These are phyloP conservation scores for Trichoderma gracile DNA, from an alignment of 2,329 filamentous ascomycete genomes.

Conservation along the genomic window DNA sequence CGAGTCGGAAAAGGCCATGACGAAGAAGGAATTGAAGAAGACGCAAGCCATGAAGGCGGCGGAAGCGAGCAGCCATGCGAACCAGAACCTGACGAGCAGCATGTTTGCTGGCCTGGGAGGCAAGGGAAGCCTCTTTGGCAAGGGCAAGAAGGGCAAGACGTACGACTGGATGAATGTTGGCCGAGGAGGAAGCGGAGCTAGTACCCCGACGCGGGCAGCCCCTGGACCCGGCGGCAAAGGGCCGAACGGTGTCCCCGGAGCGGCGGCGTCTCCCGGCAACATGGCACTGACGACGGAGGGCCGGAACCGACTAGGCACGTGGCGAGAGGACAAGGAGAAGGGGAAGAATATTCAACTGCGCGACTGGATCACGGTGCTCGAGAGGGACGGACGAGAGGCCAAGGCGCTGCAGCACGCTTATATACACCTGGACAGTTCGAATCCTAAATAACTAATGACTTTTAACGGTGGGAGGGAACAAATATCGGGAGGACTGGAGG, in stretches of 20 bases:
- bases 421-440: slow-evolving; percentile 52
- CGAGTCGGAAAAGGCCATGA: slow-evolving; percentile 67
- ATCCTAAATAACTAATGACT: slow-evolving; percentile 41
- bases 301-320: slow-evolving; percentile 67
- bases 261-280: slow-evolving; percentile 36
- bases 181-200: slow-evolving; percentile 53
- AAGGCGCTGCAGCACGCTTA: slow-evolving; percentile 63
- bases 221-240: slow-evolving; percentile 40
- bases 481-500: background rate
- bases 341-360: slow-evolving; percentile 80
- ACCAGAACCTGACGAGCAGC: slow-evolving; percentile 79
- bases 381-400: slow-evolving; percentile 71
- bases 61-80: slow-evolving; percentile 76
- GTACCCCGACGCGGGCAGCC: slow-evolving; percentile 49
- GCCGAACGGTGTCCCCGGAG: slow-evolving; percentile 37
- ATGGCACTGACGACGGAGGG: slow-evolving; percentile 57
- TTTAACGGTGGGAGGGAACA: background rate
- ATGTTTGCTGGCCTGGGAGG: slow-evolving; percentile 68
- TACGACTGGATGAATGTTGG: slow-evolving; percentile 72
- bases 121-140: slow-evolving; percentile 57
- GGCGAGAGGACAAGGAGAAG: slow-evolving; percentile 75
- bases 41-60: slow-evolving; percentile 74
- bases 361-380: slow-evolving; percentile 77
- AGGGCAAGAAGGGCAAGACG: slow-evolving; percentile 64
- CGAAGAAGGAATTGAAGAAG: slow-evolving; percentile 83